A percentile compares a stretch with the other conserved stretches of the same genome.
Conservation (phyloP, 2,329 filamentous ascomycete species). For the Monilinia vaccinii-corymbosi region DNA sequence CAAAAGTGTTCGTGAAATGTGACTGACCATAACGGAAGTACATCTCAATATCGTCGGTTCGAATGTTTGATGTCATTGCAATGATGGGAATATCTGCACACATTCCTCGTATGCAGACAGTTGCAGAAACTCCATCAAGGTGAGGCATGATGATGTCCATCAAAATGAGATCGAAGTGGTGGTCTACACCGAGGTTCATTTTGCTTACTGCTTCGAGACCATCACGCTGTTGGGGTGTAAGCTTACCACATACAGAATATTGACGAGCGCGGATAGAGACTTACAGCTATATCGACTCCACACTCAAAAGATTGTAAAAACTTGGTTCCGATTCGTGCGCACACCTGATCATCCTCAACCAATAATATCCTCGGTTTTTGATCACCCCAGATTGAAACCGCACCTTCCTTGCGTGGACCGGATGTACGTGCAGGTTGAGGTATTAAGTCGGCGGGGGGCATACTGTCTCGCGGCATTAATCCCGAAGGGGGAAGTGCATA, state of each 20-base stretch:
- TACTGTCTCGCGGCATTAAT: conserved; percentile 37
- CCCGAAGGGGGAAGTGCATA: conserved; percentile 60
- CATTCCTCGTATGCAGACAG: conserved; percentile 84
- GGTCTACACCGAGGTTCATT: conserved; percentile 43
- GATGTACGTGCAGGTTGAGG: conserved; percentile 30
- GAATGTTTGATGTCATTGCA: conserved; percentile 97
- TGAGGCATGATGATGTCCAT: conserved; percentile 98
- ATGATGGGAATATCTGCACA: conserved; percentile 79
- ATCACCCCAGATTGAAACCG: conserved; percentile 45
- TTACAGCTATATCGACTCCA: conserved; percentile 57
- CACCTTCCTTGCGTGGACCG: conserved; percentile 34
- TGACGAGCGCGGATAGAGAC: conserved; percentile 26
- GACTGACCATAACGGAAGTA: conserved; percentile 90
- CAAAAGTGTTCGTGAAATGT: neutral
- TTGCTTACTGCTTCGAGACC: conserved; percentile 88
- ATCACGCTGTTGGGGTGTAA: conserved; percentile 50
- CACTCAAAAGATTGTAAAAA: conserved; percentile 58
- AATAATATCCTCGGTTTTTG: conserved; percentile 73
- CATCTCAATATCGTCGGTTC: conserved; percentile 90
- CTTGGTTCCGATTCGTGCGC: conserved; percentile 58
- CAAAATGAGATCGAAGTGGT: conserved; percentile 59
- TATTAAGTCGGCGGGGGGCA: conserved; percentile 36
- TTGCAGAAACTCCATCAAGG: conserved; percentile 88
- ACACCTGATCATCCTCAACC: conserved; percentile 73
- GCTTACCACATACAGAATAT: neutral